Base-by-base conservation (phyloP, 169 alveolate species). In the Eimeria praecox region DNA sequence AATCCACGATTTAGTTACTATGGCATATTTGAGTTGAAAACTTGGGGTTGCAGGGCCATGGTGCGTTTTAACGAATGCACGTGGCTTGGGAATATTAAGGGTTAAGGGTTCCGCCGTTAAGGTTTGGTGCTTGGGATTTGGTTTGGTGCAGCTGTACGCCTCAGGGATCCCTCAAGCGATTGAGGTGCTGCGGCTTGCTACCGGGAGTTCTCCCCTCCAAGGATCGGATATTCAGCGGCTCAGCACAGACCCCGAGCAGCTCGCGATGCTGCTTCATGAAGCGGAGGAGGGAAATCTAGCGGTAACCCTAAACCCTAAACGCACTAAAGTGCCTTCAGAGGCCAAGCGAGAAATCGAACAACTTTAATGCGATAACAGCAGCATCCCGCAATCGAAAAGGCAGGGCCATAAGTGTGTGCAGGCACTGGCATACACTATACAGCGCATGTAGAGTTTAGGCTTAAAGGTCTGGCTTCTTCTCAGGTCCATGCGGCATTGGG, bases 121-220 rank as follows among this genome's bases (percentile, higher is more conserved):
- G 89, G 89, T 44, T 46, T 78, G 5, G 42, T 2, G 56, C 18
- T 73, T 73, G 30, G 64, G 27, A 33, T 78, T 78, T 18, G 27
- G 9, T 14, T 78, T 20, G 64, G 27, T 94, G 49, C 88, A 91
- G 90, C 77, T 95, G 49, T 96, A 95, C 94, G 90, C 96, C 85
- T 30, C 94, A 0, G 97, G 97, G 49, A 93, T 96, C 85, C 97
- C 97, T 24, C 97, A 96, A 88, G 97, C 97, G 0, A 95, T 95
- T 42, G 97, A 96, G 90, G 90, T 96, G 86, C 93, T 96, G 24
- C 90, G 97, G 73, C 82, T 96, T 1, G 35, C 66, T 6, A 46
- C 64, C 16, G 64, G 64, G 33, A n/a, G 8, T 10, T 10, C 24
- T 16, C 40, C 64, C 10, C 42, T 49, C 40, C 64, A 78, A 27